Evolutionary conservation across 495 filamentous ascomycete species (phyloP), one percentile per base, ranked within the genome.

Genomic region (Jackrogersella minutella): DNA sequence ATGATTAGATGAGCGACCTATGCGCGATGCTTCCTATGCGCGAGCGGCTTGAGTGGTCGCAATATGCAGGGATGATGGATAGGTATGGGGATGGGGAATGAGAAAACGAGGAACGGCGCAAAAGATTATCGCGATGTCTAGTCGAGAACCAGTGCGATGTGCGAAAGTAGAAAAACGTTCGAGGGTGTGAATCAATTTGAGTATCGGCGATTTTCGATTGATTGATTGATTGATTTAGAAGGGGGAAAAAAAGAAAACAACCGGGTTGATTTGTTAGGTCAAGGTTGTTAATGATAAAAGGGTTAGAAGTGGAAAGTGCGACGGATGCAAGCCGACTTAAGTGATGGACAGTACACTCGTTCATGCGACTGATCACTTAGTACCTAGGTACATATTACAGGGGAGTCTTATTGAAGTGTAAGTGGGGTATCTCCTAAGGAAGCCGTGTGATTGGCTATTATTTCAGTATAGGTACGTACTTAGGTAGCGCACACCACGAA

Each of bases 261-360:
- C 59, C 41, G 41, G 26, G 56, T 37, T 52, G 41, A n/a, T 47
- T 52, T 22, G 36, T 17, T 39, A 24, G n/a, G 14, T 26, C 11
- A 46, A 46, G 40, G 40, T 43, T 39, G 37, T 44, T 16, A 10
- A 17, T 44, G 22, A 47, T n/a, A 14, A 13, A 10, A 0, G 33
- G 33, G 28, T 24, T 31, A 51, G 40, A 60, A 24, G 43, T 26
- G 56, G 49, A n/a, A 53, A 51, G 17, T 61, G 56, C 51, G 36
- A 66, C 50, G 57, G 21, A 39, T 13, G 14, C n/a, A 13, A n/a
- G 22, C 21, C 36, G 28, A 34, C 16, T 21, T 14, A 13, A n/a
- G 4, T 1, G 10, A 54, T 65, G 62, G 62, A 24, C 63, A 30
- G 63, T 66, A 44, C 62, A 28, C 39, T 51, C 36, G 50, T 46